Evolutionary conservation across 352 stramenopile species (phyloP).

Genomic region (Vaucheria bursata): DNA sequence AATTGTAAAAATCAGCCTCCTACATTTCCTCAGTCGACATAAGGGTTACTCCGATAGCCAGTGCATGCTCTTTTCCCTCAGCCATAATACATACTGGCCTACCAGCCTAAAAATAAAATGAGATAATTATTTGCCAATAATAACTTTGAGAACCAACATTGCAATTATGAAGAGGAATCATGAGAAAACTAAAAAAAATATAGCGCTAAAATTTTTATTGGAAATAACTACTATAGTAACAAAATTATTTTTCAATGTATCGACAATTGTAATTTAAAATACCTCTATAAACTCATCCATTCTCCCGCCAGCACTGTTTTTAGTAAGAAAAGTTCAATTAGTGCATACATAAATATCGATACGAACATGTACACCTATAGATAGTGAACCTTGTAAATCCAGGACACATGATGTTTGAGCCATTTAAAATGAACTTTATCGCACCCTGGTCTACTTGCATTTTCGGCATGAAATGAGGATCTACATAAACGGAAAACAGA

Average conservation of each 20-base stretch:
- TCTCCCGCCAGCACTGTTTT: not conserved
- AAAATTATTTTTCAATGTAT: too few species aligned
- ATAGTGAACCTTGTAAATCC: slow-evolving; percentile 86
- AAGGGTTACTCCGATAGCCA: slow-evolving; percentile 89
- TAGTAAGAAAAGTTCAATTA: slow-evolving; percentile 55
- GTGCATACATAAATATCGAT: not conserved
- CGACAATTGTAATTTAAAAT: too few species aligned
- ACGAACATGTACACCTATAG: not conserved
- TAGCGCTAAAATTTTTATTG: too few species aligned
- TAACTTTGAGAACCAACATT: too few species aligned
- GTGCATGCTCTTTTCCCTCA: slow-evolving; percentile 89
- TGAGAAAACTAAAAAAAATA: slow-evolving; percentile 9
- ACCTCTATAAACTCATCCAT: slow-evolving; percentile 11
- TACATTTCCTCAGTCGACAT: slow-evolving; percentile 93
- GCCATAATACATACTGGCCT: slow-evolving; percentile 78
- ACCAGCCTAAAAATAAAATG: slow-evolving; percentile 13
- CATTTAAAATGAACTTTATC: slow-evolving; percentile 92
- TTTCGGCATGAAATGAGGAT: slow-evolving; percentile 80
- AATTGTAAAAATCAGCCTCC: too few species aligned
- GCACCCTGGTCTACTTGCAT: slow-evolving; percentile 90
- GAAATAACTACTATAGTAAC: too few species aligned
- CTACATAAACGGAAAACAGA: slow-evolving; percentile 34
- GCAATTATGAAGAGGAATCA: too few species aligned
- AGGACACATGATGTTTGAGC: slow-evolving; percentile 97
- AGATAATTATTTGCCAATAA: too few species aligned